Percentiles rank a stretch among this genome's conserved stretches.
These are phyloP conservation scores for Agrostemma githago DNA, from an alignment of 148 eudicot species.

Conservation along the genomic window DNA sequence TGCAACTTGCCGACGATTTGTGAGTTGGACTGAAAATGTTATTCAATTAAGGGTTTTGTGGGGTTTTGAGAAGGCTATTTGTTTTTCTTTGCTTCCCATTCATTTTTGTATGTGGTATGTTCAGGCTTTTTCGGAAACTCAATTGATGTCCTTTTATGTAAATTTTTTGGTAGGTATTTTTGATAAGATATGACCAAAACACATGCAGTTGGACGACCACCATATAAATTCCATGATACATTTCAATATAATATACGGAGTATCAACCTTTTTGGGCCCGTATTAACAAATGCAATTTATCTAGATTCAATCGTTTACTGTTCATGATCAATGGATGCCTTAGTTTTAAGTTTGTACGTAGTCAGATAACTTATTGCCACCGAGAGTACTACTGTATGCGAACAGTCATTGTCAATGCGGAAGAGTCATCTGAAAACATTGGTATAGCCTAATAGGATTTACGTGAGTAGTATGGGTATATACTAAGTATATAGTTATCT, in stretches of 20 bases:
- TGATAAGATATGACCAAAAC: conserved; percentile 1
- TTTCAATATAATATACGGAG: neutral
- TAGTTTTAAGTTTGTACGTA: neutral
- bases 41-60: neutral
- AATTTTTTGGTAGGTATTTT: neutral
- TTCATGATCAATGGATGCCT: neutral
- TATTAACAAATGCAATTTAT: neutral
- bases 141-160: neutral
- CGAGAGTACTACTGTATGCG: neutral
- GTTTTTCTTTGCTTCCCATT: neutral
- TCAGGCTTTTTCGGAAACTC: neutral
- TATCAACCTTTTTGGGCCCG: neutral
- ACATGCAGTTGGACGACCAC: neutral
- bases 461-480: neutral
- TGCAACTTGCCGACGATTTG: neutral
- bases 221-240: neutral
- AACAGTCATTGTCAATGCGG: neutral
- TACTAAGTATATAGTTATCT: neutral
- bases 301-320: neutral
- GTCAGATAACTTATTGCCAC: neutral
- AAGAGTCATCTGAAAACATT: neutral
- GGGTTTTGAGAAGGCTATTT: neutral
- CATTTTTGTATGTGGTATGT: neutral
- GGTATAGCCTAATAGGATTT: neutral
- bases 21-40: neutral